Base-by-base conservation (phyloP, 345 rosid genomes). In the Citrus sinensis region DNA sequence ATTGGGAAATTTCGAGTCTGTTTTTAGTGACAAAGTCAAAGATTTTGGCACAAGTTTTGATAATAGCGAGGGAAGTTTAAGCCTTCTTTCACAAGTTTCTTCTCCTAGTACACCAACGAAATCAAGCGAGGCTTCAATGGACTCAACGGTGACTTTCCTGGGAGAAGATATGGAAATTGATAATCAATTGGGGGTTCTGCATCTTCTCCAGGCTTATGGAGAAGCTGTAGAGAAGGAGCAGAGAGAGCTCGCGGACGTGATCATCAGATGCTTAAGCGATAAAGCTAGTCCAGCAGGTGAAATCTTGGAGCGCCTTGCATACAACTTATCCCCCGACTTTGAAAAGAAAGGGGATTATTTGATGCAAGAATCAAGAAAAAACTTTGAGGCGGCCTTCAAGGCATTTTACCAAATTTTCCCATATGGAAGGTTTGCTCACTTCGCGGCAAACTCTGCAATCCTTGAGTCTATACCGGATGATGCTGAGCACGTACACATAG, bases 281-380 rank as follows among this genome's bases (percentile, higher is more conserved):
- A 89, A 83, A 78, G 86, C 74, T 13, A 80, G 76, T 37, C 88
- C 91, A 5, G 73, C 77, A 5, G 91, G 92, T 6, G 87, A 75
- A 63, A 42, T 80, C 16, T 61, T 80, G 73, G 87, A 88, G 80
- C 83, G 89, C 14, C 70, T 87, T n/a, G 90, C 86, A 5, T 90
- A 82, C 80, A 67, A 81, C 51, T 76, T 88, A 42, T 82, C 71
- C n/a, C 76, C 42, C n/a, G 79, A 76, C 49, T 10, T 24, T 9
- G 84, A 75, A 54, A 68, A 77, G 20, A 74, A 83, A 70, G 72
- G 75, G 17, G 37, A 76, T 70, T 88, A 79, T 73, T 49, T 89
- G 42, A 70, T 60, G 42, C 86, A 81, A 62, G 87, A 89, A 65
- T 82, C 83, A 1, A 61, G 64, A 71, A 87, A 81, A 75, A 88